These are phyloP conservation scores for Xylaria sp. DNA, from an alignment of 2,329 filamentous ascomycete species.

Conservation along the genomic window DNA sequence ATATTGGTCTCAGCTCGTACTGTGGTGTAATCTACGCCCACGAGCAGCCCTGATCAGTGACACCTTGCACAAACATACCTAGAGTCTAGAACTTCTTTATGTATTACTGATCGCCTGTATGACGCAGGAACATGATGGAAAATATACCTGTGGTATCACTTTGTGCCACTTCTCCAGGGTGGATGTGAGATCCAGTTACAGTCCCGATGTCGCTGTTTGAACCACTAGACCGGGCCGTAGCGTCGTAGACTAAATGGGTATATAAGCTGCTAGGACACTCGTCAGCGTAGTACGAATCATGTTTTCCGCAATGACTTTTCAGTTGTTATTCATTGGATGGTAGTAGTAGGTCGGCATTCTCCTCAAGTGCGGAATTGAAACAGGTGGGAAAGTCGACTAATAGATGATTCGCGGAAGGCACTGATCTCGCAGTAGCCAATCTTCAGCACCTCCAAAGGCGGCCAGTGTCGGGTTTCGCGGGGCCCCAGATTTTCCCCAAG, in stretches of 20 bases:
- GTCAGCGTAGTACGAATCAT: neutral
- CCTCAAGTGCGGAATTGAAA: neutral
- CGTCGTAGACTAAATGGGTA: neutral
- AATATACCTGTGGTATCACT: slow-evolving; percentile 4
- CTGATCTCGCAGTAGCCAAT: neutral
- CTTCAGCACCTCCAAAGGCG: neutral
- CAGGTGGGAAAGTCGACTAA: neutral
- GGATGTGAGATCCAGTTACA: neutral
- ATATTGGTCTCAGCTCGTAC: slow-evolving; percentile 4
- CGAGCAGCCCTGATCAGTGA: slow-evolving; percentile 9
- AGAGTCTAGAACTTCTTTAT: neutral
- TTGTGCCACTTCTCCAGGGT: neutral
- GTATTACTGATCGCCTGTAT: neutral
- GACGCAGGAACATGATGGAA: neutral
- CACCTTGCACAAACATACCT: neutral
- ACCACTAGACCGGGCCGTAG: neutral
- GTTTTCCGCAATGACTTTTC: neutral
- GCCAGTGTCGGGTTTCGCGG: neutral
- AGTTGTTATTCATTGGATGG: neutral
- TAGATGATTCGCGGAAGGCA: neutral
- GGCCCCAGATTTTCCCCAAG: slow-evolving; percentile 25
- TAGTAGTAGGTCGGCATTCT: neutral
- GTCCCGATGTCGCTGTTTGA: slow-evolving; percentile 27
- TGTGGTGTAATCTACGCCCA: neutral
- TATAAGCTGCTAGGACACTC: neutral